phyloP scores from a whole-genome alignment of 129 eudicot genomes.

The Pittosporum tobira region DNA sequence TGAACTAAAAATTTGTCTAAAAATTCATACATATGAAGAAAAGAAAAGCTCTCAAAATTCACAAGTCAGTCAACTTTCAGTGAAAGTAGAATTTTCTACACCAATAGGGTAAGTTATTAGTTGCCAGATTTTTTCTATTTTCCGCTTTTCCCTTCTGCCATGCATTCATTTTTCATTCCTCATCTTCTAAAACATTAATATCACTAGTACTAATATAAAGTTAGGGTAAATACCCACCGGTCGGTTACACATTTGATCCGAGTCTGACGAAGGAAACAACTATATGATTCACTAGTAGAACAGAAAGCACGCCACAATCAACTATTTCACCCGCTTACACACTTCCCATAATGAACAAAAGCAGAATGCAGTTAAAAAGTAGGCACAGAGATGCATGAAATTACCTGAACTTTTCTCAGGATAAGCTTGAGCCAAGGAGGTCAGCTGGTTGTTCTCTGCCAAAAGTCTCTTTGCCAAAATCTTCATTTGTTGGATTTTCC shows the following conservation, averaged over 20 bases:
- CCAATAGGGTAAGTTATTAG: no score
- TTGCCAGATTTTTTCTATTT: no score
- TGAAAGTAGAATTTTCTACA: no score
- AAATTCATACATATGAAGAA: no score
- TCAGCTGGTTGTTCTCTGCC: conserved; percentile 39
- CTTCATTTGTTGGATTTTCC: conserved; percentile 46
- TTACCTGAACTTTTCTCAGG: conserved; percentile 24
- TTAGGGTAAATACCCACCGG: no score
- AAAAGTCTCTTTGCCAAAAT: conserved; percentile 44
- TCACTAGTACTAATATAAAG: no score
- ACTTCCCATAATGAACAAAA: background rate
- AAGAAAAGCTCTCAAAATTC: no score
- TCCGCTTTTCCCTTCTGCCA: no score
- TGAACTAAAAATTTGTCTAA: background rate
- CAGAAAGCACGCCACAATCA: background rate
- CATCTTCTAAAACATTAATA: no score
- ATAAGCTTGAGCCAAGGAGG: conserved; percentile 25
- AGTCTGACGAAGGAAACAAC: background rate
- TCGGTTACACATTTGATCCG: no score
- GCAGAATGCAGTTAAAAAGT: background rate
- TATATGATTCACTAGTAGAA: background rate
- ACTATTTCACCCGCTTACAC: background rate
- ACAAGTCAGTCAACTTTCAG: no score
- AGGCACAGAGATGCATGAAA: background rate
- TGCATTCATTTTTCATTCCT: no score